Base-by-base conservation (phyloP, 805 yeast species). In the Metschnikowia gruessii region DNA sequence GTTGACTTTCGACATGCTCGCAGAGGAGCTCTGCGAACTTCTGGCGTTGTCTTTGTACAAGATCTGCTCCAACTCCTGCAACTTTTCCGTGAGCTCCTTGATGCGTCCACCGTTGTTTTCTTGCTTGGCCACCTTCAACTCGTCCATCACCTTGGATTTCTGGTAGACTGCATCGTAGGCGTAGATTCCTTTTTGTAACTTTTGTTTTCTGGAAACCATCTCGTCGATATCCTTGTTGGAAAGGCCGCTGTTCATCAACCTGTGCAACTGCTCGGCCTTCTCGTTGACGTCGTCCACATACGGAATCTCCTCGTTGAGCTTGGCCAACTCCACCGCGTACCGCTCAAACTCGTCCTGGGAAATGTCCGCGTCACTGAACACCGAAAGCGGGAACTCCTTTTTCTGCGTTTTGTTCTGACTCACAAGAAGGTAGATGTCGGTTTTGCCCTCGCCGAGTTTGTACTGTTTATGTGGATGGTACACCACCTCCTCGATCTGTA, bases 351-450 rank as follows among this genome's bases (percentile, higher is more conserved):
- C 99, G 17, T 79, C 83, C 31, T 70, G 73, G 1, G 85, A 74
- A 42, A 91, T 76, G 8, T 82, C 78, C 2, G 84, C 80, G 68
- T 94, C 97, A 39, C 95, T 84, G 58, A 94, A 82, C 42, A 80
- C 81, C 36, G 80, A 80, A 76, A 94, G 81, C 36, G 87, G 92
- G 54, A 91, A 82, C 37, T 77, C 79, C 55, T 85, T 86, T 51
- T 82, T 82, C 53, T 77, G 81, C 32, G 83, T 80, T 42, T 76
- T 75, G 42, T 96, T 97, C 62, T 88, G 95, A n/a, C 91, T 77
- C 12, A 88, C 92, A 43, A 80, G 72, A 54, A 92, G 72, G 54
- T 79, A 82, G 12, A 75, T 63, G 52, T 77, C 79, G 47, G 76
- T 72, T 51, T 71, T 72, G 45, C 65, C 68, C 21, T 66, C 71